These are phyloP conservation scores for Lepidium aucheri DNA, from an alignment of 345 rosid species.

Conservation along the genomic window DNA sequence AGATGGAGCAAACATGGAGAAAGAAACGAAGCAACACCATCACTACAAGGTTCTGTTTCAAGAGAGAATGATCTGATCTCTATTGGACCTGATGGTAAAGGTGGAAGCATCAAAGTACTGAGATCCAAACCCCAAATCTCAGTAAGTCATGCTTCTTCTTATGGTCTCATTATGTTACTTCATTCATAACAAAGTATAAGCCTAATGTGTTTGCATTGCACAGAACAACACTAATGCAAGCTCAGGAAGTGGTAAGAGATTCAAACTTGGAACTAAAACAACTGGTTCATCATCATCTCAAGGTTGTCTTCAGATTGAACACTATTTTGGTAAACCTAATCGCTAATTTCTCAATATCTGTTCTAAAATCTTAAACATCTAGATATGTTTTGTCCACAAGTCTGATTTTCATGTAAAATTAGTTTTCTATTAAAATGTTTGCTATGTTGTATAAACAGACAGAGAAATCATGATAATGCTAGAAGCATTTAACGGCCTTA, in stretches of 20 bases:
- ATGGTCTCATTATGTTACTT: not conserved
- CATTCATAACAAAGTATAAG: not conserved
- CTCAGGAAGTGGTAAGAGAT: slow-evolving; percentile 46
- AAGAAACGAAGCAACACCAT: slow-evolving; percentile 19
- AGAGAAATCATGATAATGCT: slow-evolving; percentile 1
- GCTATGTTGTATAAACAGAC: too few species aligned
- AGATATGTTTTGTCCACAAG: not conserved
- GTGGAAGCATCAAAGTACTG: slow-evolving; percentile 72
- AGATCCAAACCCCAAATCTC: slow-evolving; percentile 49
- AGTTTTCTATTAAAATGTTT: too few species aligned
- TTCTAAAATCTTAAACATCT: not conserved
- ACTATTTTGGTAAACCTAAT: slow-evolving; percentile 61
- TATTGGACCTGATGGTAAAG: slow-evolving; percentile 88
- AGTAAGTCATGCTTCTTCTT: slow-evolving; percentile 32
- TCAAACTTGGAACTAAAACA: slow-evolving; percentile 43
- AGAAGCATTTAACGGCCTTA: slow-evolving; percentile 1
- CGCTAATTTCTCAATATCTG: slow-evolving; percentile 10
- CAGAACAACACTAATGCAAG: slow-evolving; percentile 49
- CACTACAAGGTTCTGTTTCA: slow-evolving; percentile 22
- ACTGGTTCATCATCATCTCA: slow-evolving; percentile 43
- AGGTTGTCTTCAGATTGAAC: slow-evolving; percentile 77
- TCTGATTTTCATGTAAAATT: not conserved
- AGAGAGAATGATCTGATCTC: slow-evolving; percentile 54
- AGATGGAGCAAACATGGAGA: slow-evolving; percentile 87
- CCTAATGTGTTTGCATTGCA: slow-evolving; percentile 3